Evolutionary conservation across 345 rosid genomes (phyloP).

Genomic region (Citrus sp.): DNA sequence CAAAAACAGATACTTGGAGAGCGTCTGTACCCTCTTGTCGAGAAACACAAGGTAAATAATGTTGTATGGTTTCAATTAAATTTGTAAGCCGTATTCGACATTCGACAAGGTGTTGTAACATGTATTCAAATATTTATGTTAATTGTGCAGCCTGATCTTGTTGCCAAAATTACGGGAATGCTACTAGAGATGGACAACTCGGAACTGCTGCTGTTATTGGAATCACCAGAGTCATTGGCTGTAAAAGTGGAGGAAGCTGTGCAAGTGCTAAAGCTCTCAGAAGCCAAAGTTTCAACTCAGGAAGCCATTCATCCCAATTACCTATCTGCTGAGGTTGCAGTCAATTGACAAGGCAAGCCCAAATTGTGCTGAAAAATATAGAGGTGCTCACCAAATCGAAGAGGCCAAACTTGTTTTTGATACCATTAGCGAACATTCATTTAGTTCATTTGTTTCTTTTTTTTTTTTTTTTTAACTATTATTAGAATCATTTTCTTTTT

Average conservation of each 20-base stretch:
- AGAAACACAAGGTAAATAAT: conserved; percentile 49
- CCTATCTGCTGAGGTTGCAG: conserved; percentile 15
- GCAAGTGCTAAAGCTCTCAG: conserved; percentile 33
- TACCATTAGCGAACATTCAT: background rate
- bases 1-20: conserved; percentile 69
- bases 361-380: background rate
- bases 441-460: background rate
- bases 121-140: background rate
- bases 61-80: background rate
- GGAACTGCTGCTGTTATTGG: conserved; percentile 54
- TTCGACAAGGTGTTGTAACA: background rate
- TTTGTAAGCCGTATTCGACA: background rate
- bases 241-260: conserved; percentile 65
- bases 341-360: conserved; percentile 27
- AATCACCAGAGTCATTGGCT: conserved; percentile 58
- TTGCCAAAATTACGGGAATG: conserved; percentile 77
- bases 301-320: conserved; percentile 39
- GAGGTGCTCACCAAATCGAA: background rate
- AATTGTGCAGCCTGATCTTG: conserved; percentile 59
- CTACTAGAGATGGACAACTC: conserved; percentile 75
- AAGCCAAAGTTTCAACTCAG: conserved; percentile 28
- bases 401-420: background rate
- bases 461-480: background rate
- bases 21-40: conserved; percentile 58
- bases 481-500: background rate